Evolutionary conservation across 2,329 filamentous ascomycete genomes (phyloP).

Genomic region (Tolypocladium tundrense): DNA sequence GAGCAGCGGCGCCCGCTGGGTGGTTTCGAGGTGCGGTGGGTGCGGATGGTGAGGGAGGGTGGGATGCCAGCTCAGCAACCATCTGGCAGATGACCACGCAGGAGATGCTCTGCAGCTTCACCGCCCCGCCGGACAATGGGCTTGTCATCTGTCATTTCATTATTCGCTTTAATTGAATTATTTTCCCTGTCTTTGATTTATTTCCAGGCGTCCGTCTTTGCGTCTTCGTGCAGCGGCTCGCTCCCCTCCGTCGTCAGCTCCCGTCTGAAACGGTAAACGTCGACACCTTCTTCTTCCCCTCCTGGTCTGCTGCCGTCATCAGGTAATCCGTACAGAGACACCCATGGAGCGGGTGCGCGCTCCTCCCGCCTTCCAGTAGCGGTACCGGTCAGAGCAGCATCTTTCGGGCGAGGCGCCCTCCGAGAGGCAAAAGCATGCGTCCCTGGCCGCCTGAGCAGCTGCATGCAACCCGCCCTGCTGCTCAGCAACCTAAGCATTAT

Average conservation of each 20-base stretch:
- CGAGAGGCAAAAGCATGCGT: slow-evolving; percentile 2
- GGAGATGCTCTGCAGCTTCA: slow-evolving; percentile 3
- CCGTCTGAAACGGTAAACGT: neutral
- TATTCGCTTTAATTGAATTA: neutral
- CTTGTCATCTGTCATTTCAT: neutral
- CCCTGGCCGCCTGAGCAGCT: slow-evolving; percentile 10
- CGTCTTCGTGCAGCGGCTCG: neutral
- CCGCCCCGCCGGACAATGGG: slow-evolving; percentile 3
- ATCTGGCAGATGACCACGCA: slow-evolving; percentile 23
- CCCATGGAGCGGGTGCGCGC: too few relatives aligned
- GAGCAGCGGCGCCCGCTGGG: neutral
- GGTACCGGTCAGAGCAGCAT: neutral
- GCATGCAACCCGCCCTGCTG: slow-evolving; percentile 6
- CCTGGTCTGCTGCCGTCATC: too few relatives aligned
- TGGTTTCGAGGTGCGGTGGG: neutral
- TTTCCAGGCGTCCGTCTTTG: neutral
- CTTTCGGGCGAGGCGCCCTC: neutral
- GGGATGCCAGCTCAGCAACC: slow-evolving; percentile 25
- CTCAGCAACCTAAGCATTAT: neutral
- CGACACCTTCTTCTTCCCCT: neutral
- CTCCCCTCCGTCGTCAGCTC: neutral
- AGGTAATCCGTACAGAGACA: too few relatives aligned
- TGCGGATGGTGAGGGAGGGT: slow-evolving; percentile 7
- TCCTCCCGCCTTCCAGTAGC: neutral
- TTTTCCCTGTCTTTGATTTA: neutral